These are phyloP conservation scores for Silybum marianum DNA, from an alignment of 129 eudicot genomes.

Conservation along the genomic window DNA sequence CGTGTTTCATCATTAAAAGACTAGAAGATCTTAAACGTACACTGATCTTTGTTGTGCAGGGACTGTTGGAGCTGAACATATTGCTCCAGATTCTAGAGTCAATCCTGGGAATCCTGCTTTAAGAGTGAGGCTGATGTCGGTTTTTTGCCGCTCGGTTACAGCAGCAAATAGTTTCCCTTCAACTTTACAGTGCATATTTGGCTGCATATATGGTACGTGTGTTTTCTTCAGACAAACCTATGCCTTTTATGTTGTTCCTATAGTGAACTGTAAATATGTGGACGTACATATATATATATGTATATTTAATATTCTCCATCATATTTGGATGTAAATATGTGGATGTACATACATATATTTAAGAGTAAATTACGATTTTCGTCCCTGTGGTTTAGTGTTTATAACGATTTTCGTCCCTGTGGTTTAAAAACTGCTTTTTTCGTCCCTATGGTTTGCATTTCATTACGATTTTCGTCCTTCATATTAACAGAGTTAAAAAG, in stretches of 20 bases:
- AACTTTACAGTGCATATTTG: constrained; percentile 94
- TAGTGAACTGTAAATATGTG: constrained; percentile 16
- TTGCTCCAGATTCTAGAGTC: constrained; percentile 70
- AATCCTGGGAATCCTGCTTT: constrained; percentile 71
- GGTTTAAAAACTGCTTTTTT: too few relatives aligned
- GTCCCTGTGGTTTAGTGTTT: too few relatives aligned
- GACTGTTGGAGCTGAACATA: constrained; percentile 63
- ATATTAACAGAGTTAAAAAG: too few relatives aligned
- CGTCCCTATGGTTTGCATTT: too few relatives aligned
- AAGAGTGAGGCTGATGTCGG: constrained; percentile 76
- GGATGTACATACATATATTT: neutral
- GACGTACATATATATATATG: neutral
- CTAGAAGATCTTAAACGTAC: constrained; percentile 15
- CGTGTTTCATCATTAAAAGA: constrained; percentile 5
- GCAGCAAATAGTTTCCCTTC: constrained; percentile 96
- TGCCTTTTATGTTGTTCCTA: neutral
- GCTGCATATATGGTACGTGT: constrained; percentile 84
- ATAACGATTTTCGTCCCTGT: too few relatives aligned
- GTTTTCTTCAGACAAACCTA: neutral
- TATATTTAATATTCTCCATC: too few relatives aligned
- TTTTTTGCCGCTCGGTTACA: constrained; percentile 81
- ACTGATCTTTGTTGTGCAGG: constrained; percentile 49
- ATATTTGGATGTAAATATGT: constrained; percentile 1
- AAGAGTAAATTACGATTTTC: too few relatives aligned
- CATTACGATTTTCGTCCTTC: too few relatives aligned